Percentiles rank a stretch among this genome's conserved stretches.
Evolutionary conservation across 495 filamentous ascomycete species (phyloP).

Genomic region (Lasiosphaeria ovina): DNA sequence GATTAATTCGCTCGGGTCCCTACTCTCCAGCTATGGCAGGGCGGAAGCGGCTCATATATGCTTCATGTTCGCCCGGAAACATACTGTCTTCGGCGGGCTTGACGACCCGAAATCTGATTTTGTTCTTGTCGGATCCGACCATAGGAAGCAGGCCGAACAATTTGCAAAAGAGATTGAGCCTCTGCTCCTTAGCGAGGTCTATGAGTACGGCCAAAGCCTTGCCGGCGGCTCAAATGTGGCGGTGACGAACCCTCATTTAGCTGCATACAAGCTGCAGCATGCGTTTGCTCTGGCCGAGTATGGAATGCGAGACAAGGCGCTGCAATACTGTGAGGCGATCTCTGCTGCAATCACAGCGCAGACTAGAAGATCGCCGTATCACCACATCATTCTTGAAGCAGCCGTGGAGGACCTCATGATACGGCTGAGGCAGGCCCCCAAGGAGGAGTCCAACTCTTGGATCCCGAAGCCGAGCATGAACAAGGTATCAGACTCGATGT

Average conservation of each 20-base stretch:
- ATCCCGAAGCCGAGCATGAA: constrained; percentile 93
- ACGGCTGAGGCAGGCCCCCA: constrained; percentile 78
- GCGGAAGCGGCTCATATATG: constrained; percentile 91
- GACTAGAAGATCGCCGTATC: constrained; percentile 79
- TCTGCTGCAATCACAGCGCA: constrained; percentile 73
- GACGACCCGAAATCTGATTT: constrained; percentile 80
- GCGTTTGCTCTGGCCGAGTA: constrained; percentile 80
- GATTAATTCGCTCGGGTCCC: constrained; percentile 73
- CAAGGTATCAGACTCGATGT: constrained; percentile 83
- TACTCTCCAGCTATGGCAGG: constrained; percentile 84
- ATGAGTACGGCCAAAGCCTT: constrained; percentile 78
- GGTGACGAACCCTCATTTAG: constrained; percentile 73
- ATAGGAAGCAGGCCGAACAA: constrained; percentile 60
- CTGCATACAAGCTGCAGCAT: constrained; percentile 85
- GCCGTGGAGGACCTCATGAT: constrained; percentile 80
- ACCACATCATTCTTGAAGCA: constrained; percentile 68
- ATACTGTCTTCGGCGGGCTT: constrained; percentile 69
- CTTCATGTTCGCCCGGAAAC: constrained; percentile 56
- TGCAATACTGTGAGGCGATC: constrained; percentile 89
- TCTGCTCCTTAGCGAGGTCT: constrained; percentile 85
- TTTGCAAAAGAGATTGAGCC: constrained; percentile 77
- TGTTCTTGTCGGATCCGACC: constrained; percentile 80
- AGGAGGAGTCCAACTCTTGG: constrained; percentile 67
- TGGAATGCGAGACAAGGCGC: constrained; percentile 76
- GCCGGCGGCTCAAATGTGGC: constrained; percentile 51